These are phyloP conservation scores for Ambrosia artemisiifolia DNA, from an alignment of 129 eudicot species.

Conservation along the genomic window DNA sequence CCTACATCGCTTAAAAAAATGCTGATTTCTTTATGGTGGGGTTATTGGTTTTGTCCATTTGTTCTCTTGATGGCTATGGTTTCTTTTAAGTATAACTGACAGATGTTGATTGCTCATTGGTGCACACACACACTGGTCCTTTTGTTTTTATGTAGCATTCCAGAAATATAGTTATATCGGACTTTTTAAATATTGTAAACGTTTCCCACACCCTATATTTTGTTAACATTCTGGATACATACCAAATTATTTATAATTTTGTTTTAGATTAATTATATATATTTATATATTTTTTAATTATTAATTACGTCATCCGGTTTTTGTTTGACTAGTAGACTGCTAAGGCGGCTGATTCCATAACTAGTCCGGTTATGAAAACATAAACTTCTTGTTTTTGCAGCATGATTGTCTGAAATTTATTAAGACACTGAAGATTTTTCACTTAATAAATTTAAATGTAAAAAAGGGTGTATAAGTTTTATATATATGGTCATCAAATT, in stretches of 20 bases:
- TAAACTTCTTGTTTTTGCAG: too few species aligned
- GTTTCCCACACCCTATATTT: too few species aligned
- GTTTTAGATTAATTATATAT: too few species aligned
- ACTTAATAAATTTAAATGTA: not conserved
- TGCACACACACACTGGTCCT: not conserved
- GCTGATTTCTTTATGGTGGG: not conserved
- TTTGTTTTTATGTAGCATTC: slow-evolving; percentile 18
- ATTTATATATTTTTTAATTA: too few species aligned
- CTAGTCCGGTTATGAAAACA: too few species aligned
- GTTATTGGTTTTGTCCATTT: slow-evolving; percentile 9
- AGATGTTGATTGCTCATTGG: slow-evolving; percentile 20
- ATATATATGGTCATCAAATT: not conserved
- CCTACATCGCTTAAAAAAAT: not conserved
- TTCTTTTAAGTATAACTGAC: not conserved
- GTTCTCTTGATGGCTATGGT: not conserved
- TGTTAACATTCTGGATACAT: too few species aligned
- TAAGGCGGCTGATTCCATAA: too few species aligned
- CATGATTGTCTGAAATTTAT: not conserved
- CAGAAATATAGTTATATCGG: not conserved
- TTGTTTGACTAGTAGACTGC: too few species aligned
- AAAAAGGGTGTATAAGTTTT: not conserved
- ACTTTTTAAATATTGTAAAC: too few species aligned
- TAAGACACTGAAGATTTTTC: not conserved
- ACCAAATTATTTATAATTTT: too few species aligned
- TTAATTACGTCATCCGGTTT: too few species aligned